Base-by-base conservation (phyloP, 2,329 filamentous ascomycete species). In the Trichoderma sp. region DNA sequence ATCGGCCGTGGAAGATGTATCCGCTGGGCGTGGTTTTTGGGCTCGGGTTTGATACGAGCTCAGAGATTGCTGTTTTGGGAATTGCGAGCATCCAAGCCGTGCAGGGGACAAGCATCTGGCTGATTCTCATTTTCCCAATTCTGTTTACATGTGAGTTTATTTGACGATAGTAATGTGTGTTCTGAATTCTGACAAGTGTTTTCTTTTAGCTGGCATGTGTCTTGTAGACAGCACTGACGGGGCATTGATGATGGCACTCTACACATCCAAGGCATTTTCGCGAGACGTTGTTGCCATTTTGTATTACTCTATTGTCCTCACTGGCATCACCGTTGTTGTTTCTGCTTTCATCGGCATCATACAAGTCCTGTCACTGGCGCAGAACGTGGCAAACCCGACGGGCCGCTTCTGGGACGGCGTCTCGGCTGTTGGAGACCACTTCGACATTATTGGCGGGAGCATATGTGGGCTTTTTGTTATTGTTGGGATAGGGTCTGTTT, bases 391-490 rank as follows among this genome's bases (percentile, higher is more conserved):
- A 0, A 85, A 92, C 68, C 92, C 93, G 0, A 69, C 86, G 18
- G 94, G 94, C 0, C 81, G 81, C n/a, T 98, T 98, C 81, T 98
- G 96, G 96, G 91, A 97, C 67, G 95, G 94, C 0, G 92, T 98
- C 0, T 88, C 89, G 64, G 88, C 86, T 0, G 90, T 92, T 1
- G 90, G 92, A 0, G 93, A 97, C 74, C 87, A 94, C 79, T 97
- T 94, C 76, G 93, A 97, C 81, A 88, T 95, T 73, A 91, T 97
- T 60, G 94, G 95, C 11, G 96, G 93, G 1, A 88, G 87, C 18
- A 97, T 99, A 39, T 97, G 95, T 74, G 94, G 91, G 0, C 85
- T 93, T 0, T 98, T 98, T 76, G 82, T 97, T 0, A 80, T 97
- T 0, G 91, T 94, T 61, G 95, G 94, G 0, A 80, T 89, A 2